Evolutionary conservation across 2,329 filamentous ascomycete species (phyloP).

Genomic region (Nakataea oryzae): DNA sequence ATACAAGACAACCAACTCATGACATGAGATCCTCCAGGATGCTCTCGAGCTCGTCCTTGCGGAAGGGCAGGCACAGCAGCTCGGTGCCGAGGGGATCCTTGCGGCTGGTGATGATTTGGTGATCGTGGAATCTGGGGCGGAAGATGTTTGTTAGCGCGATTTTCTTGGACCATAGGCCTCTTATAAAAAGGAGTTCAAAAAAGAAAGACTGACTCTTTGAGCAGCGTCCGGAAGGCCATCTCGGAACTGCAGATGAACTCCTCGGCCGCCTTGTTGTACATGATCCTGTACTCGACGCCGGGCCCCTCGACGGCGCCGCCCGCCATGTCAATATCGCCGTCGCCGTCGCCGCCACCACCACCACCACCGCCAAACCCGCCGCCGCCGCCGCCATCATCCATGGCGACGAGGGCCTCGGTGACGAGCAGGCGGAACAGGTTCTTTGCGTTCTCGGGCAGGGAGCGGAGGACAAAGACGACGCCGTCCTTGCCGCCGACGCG

Average conservation of each 20-base stretch:
- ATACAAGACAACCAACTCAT: constrained; percentile 12
- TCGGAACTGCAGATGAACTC: constrained; percentile 96
- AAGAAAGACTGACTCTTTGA: constrained; percentile 64
- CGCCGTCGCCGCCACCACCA: constrained; percentile 19
- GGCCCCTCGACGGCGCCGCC: constrained; percentile 36
- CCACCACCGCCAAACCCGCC: constrained; percentile 31
- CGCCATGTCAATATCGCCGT: neutral
- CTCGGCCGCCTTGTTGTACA: constrained; percentile 93
- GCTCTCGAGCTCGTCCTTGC: constrained; percentile 77
- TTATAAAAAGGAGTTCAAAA: neutral
- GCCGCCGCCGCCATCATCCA: constrained; percentile 45
- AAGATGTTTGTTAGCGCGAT: constrained; percentile 15
- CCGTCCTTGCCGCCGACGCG: constrained; percentile 83
- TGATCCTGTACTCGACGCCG: constrained; percentile 77
- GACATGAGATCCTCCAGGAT: constrained; percentile 66
- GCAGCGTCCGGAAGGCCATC: constrained; percentile 83
- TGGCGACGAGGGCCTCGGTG: constrained; percentile 66
- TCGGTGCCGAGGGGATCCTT: constrained; percentile 83
- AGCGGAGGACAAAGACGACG: constrained; percentile 81
- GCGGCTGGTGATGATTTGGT: constrained; percentile 88
- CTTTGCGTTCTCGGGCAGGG: constrained; percentile 83
- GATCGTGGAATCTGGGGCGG: constrained; percentile 68
- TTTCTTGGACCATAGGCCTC: too few relatives aligned
- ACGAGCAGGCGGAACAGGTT: constrained; percentile 79
- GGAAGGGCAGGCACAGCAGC: constrained; percentile 73